Conservation (phyloP, 371 early-diverging fungal genomes). For the Nosema muscidifuracis region DNA sequence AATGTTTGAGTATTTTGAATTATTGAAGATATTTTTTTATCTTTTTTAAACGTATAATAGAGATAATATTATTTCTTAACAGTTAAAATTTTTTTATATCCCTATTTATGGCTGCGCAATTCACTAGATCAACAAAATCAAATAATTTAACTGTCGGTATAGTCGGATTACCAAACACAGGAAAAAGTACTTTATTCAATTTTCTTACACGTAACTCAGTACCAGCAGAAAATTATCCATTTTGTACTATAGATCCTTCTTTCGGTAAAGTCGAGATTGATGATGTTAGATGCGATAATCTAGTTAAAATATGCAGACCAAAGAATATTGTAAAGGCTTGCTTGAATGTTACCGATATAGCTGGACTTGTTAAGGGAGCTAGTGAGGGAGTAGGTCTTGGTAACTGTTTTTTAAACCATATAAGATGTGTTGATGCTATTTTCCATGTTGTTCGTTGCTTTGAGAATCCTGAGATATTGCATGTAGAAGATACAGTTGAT, state of each 20-base stretch:
- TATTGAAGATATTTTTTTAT: too few relatives aligned
- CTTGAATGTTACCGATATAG: conserved; percentile 91
- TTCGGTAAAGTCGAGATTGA: conserved; percentile 54
- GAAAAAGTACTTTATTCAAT: conserved; percentile 94
- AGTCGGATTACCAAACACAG: conserved; percentile 94
- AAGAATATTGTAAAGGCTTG: conserved; percentile 63
- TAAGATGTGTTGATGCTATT: conserved; percentile 90
- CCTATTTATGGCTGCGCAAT: conserved; percentile 5
- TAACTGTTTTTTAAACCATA: conserved; percentile 90
- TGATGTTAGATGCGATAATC: conserved; percentile 49
- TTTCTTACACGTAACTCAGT: conserved; percentile 75
- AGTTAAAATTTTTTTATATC: too few relatives aligned
- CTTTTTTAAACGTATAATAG: too few relatives aligned
- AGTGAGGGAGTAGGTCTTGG: conserved; percentile 82
- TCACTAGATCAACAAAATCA: conserved; percentile 64
- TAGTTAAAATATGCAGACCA: conserved; percentile 54
- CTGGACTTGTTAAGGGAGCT: conserved; percentile 91
- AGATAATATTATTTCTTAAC: too few relatives aligned
- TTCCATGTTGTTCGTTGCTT: conserved; percentile 92
- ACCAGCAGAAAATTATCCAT: conserved; percentile 72
- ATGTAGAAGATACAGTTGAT: conserved; percentile 87
- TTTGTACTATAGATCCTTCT: conserved; percentile 65
- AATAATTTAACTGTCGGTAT: conserved; percentile 92
- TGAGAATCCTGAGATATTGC: conserved; percentile 76
- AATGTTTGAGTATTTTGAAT: too few relatives aligned